Evolutionary conservation across 768 basidiomycete species (phyloP).

Genomic region (Hemileccinum rubropunctum): DNA sequence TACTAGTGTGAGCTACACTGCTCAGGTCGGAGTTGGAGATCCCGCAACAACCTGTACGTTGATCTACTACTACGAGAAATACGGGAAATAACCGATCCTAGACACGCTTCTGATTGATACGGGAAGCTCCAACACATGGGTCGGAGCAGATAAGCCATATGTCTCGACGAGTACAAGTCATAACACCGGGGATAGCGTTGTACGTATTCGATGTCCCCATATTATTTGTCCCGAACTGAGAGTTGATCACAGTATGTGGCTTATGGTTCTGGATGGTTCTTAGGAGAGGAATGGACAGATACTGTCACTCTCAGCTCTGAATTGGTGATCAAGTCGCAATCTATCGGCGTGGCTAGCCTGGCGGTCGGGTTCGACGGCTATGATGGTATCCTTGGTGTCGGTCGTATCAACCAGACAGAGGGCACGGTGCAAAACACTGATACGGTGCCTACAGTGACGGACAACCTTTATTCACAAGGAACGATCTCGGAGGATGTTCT

Average conservation of each 20-base stretch:
- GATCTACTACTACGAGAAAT: too few relatives aligned
- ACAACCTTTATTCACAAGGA: constrained; percentile 32
- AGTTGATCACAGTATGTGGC: background rate
- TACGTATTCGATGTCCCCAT: background rate
- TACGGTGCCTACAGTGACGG: constrained; percentile 31
- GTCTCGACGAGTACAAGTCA: constrained; percentile 2
- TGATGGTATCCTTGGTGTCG: constrained; percentile 1
- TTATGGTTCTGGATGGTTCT: constrained; percentile 1
- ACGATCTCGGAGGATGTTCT: constrained; percentile 23
- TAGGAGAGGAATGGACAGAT: constrained; percentile 3
- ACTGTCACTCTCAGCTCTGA: background rate
- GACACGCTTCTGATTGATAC: too few relatives aligned
- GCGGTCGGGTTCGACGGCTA: too few relatives aligned
- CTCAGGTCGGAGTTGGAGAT: too few relatives aligned
- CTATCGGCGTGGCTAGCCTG: constrained; percentile 1
- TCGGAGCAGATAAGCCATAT: constrained; percentile 3
- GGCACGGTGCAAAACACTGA: background rate
- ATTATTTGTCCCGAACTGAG: background rate
- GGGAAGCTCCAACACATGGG: too few relatives aligned
- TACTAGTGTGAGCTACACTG: too few relatives aligned
- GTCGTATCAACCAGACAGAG: background rate
- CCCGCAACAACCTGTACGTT: too few relatives aligned
- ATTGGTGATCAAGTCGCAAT: background rate
- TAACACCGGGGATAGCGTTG: constrained; percentile 15
- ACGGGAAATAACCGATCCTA: background rate